Percentiles rank a stretch among this genome's conserved stretches.
Evolutionary conservation across 1,284 basidiomycete genomes (phyloP).

Genomic region (Termitomyces sp.): DNA sequence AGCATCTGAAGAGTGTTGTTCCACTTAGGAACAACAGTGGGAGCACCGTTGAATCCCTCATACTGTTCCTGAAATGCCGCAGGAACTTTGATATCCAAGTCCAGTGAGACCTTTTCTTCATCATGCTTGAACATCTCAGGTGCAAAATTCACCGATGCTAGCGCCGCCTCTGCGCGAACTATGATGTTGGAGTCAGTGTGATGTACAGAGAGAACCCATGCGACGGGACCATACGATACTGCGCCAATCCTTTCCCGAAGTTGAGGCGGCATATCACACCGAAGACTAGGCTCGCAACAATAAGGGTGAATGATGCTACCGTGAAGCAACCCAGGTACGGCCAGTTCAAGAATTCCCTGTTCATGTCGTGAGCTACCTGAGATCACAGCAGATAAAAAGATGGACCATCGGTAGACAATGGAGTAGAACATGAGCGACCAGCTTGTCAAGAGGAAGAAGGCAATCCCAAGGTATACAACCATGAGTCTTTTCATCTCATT

Average conservation of each 20-base stretch:
- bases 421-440: slow-evolving; percentile 54
- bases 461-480: slow-evolving; percentile 37
- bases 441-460: slow-evolving; percentile 31
- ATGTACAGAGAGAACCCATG: not conserved
- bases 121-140: slow-evolving; percentile 39
- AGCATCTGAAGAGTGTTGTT: not conserved
- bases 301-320: slow-evolving; percentile 40
- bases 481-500: slow-evolving; percentile 40
- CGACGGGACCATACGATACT: slow-evolving; percentile 38
- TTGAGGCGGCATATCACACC: slow-evolving; percentile 43
- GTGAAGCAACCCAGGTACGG: slow-evolving; percentile 47
- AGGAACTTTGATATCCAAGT: slow-evolving; percentile 9
- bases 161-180: slow-evolving; percentile 42
- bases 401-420: slow-evolving; percentile 44
- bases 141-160: slow-evolving; percentile 39
- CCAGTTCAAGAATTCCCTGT: slow-evolving; percentile 49
- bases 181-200: slow-evolving; percentile 1
- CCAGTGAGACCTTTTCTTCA: slow-evolving; percentile 21
- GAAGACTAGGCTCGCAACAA: slow-evolving; percentile 39
- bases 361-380: not conserved
- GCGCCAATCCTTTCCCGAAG: slow-evolving; percentile 47
- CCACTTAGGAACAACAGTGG: not conserved
- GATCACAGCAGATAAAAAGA: not conserved
- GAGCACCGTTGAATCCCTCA: not conserved
- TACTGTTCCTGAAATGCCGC: slow-evolving; percentile 1